These are phyloP conservation scores for Colletotrichum ledebouriae DNA, from an alignment of 2,329 filamentous ascomycete species.

Conservation along the genomic window DNA sequence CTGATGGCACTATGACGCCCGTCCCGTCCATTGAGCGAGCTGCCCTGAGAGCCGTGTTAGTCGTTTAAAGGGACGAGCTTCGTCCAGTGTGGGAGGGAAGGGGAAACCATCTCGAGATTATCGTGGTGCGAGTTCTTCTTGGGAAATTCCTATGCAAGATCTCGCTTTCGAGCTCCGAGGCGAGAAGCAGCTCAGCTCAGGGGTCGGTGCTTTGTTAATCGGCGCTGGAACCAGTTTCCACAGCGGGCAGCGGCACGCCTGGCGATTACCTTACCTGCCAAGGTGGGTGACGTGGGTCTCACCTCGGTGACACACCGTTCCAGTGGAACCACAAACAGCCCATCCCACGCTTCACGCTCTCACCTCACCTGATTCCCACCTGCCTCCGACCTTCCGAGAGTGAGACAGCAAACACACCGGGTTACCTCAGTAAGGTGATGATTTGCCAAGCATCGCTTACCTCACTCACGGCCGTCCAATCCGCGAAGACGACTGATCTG, in stretches of 20 bases:
- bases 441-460: conserved; percentile 6
- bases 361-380: conserved; percentile 32
- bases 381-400: conserved; percentile 24
- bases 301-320: conserved; percentile 2
- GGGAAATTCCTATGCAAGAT: conserved; percentile 20
- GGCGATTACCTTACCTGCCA: not conserved
- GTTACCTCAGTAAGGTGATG: conserved; percentile 6
- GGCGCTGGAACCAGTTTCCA: conserved; percentile 15
- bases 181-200: not conserved
- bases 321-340: conserved; percentile 39
- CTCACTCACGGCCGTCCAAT: conserved; percentile 5
- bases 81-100: conserved; percentile 19
- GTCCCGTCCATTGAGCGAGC: not conserved
- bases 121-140: not conserved
- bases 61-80: not conserved
- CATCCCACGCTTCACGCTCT: conserved; percentile 12
- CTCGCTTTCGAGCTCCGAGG: not conserved
- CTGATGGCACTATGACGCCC: conserved; percentile 2
- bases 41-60: not conserved
- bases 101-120: not conserved
- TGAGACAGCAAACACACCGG: conserved; percentile 9
- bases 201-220: not conserved
- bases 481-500: conserved; percentile 29
- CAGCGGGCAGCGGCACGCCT: not conserved
- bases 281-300: not conserved